phyloP scores from a whole-genome alignment of 1,139 yeast species.

The Scheffersomyces illinoinensis region DNA sequence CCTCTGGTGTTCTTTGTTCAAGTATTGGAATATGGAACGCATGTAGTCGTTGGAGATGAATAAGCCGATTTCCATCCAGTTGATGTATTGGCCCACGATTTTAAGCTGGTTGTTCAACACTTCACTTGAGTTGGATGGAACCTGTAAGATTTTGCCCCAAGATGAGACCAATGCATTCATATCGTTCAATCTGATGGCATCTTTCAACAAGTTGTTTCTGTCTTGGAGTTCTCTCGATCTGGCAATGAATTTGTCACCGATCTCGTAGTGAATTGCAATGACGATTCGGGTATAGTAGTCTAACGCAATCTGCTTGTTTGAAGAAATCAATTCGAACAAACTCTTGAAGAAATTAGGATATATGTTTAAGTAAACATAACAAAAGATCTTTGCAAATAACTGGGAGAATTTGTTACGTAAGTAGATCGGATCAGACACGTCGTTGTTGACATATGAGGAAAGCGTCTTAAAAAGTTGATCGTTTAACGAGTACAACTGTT shows the following conservation, averaged over 20 bases:
- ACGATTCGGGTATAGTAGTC: constrained; percentile 80
- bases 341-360: constrained; percentile 74
- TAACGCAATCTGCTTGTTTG: constrained; percentile 49
- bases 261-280: constrained; percentile 79
- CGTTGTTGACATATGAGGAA: constrained; percentile 27
- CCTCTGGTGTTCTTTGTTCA: constrained; percentile 49
- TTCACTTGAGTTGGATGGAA: constrained; percentile 35
- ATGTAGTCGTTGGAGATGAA: constrained; percentile 71
- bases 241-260: constrained; percentile 85
- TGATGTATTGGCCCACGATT: constrained; percentile 81
- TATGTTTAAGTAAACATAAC: constrained; percentile 58
- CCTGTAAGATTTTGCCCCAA: constrained; percentile 64
- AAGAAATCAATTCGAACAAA: constrained; percentile 43
- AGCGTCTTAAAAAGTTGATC: constrained; percentile 40
- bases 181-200: constrained; percentile 74
- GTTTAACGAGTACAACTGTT: constrained; percentile 49
- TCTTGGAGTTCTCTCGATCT: constrained; percentile 64
- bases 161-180: constrained; percentile 64
- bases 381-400: constrained; percentile 69
- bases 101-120: constrained; percentile 61
- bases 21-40: constrained; percentile 60
- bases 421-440: constrained; percentile 54
- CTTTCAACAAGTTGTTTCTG: constrained; percentile 74
- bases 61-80: constrained; percentile 91
- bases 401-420: constrained; percentile 81